These are phyloP conservation scores for Pseudocercospora vitis DNA, from an alignment of 2,329 filamentous ascomycete genomes.

Conservation along the genomic window DNA sequence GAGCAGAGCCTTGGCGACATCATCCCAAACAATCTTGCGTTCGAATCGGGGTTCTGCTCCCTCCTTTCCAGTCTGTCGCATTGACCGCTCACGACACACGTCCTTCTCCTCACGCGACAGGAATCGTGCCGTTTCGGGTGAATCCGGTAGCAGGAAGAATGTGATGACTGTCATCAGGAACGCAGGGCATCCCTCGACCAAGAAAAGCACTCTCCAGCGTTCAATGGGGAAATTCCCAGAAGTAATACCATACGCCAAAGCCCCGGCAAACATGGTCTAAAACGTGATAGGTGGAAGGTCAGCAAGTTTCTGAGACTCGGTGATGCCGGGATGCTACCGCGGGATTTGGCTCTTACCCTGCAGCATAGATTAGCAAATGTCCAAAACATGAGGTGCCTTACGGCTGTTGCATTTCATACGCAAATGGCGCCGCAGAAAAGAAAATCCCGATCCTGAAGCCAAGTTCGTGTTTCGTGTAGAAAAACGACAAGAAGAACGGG, in stretches of 20 bases:
- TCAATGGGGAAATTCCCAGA: conserved; percentile 56
- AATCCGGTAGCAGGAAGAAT: conserved; percentile 55
- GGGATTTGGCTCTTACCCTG: too few species aligned
- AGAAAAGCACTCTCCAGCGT: conserved; percentile 60
- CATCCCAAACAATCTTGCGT: conserved; percentile 37
- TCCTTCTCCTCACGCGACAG: conserved; percentile 54
- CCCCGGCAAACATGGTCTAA: conserved; percentile 37
- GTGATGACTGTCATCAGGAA: conserved; percentile 54
- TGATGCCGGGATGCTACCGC: too few species aligned
- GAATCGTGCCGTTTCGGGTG: conserved; percentile 52
- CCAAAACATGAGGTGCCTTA: too few species aligned
- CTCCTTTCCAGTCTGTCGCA: background rate
- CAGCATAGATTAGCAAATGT: too few species aligned
- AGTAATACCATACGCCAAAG: conserved; percentile 61
- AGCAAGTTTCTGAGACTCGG: too few species aligned
- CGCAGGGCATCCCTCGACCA: conserved; percentile 63
- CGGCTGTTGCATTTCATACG: too few species aligned
- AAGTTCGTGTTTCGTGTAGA: conserved; percentile 6
- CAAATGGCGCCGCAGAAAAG: conserved; percentile 1
- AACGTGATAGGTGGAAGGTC: too few species aligned
- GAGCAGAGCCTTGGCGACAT: conserved; percentile 55
- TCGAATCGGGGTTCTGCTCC: background rate
- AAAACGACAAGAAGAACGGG: conserved; percentile 8
- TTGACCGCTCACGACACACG: too few species aligned
- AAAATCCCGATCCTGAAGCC: background rate